Percentiles rank a stretch among this genome's conserved stretches.
Evolutionary conservation across 305 asterid species (phyloP).

Genomic region (Striga hermonthica): DNA sequence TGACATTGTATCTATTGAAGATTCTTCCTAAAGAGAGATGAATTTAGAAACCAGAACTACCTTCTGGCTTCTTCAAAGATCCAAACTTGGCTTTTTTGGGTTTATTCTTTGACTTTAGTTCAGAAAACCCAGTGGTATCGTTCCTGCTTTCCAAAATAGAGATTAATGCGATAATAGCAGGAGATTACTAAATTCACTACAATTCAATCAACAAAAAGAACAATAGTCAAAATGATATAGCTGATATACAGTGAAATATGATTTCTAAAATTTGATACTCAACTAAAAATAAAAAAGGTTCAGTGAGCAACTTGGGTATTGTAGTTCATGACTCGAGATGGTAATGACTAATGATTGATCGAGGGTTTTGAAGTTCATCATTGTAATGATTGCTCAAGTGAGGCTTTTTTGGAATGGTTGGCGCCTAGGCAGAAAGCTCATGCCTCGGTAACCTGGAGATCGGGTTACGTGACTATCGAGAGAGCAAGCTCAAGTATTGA

Average conservation of each 20-base stretch:
- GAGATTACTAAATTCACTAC: slow-evolving; percentile 22
- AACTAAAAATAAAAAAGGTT: slow-evolving; percentile 14
- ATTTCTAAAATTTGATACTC: too few relatives aligned
- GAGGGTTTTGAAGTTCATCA: too few relatives aligned
- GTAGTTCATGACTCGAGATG: too few relatives aligned
- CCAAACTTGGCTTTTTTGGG: slow-evolving; percentile 83
- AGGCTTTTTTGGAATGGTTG: too few relatives aligned
- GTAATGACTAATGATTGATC: too few relatives aligned
- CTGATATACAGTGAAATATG: neutral
- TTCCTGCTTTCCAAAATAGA: slow-evolving; percentile 52
- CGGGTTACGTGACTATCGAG: too few relatives aligned
- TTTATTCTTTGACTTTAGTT: slow-evolving; percentile 78
- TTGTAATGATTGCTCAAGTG: too few relatives aligned
- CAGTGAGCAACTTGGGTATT: neutral
- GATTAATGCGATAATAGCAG: slow-evolving; percentile 23
- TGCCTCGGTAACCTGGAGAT: too few relatives aligned
- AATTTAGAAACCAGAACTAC: slow-evolving; percentile 67
- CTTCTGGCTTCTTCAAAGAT: slow-evolving; percentile 88
- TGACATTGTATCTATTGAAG: slow-evolving; percentile 58
- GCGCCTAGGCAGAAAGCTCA: too few relatives aligned
- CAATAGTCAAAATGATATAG: neutral
- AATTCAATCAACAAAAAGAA: neutral
- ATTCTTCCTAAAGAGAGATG: slow-evolving; percentile 50
- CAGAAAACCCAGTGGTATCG: slow-evolving; percentile 41
- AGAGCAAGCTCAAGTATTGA: too few relatives aligned